A percentile compares a stretch with the other conserved stretches of the same genome.
phyloP scores from a whole-genome alignment of 306 rosid genomes.

The Cyamopsis tetragonoloba region DNA sequence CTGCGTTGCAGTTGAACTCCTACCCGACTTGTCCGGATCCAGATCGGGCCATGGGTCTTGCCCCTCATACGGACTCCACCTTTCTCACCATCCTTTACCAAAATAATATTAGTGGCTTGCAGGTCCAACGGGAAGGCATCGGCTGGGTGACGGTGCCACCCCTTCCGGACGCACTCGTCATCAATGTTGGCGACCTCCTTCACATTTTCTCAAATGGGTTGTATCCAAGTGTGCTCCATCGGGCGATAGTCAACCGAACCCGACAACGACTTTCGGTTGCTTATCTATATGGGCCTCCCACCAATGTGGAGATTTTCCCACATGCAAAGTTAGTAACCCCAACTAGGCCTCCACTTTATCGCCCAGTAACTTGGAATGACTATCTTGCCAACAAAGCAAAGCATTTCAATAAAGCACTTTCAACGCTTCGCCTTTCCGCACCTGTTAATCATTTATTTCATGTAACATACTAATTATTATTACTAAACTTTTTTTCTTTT shows the following conservation, averaged over 20 bases:
- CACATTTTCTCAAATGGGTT: slow-evolving; percentile 79
- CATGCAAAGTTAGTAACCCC: slow-evolving; percentile 56
- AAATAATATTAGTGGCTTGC: slow-evolving; percentile 68
- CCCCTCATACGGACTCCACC: slow-evolving; percentile 86
- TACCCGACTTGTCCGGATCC: slow-evolving; percentile 95
- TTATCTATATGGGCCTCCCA: slow-evolving; percentile 66
- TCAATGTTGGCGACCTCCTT: slow-evolving; percentile 65
- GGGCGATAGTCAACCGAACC: slow-evolving; percentile 73
- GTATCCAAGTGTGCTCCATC: slow-evolving; percentile 67
- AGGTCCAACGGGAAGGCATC: slow-evolving; percentile 48
- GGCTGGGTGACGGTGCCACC: slow-evolving; percentile 83
- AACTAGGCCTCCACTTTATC: slow-evolving; percentile 55
- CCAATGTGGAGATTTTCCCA: slow-evolving; percentile 57
- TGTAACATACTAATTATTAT: too few species aligned
- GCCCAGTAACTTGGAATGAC: slow-evolving; percentile 83
- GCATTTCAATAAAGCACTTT: slow-evolving; percentile 76
- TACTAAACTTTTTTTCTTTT: too few species aligned
- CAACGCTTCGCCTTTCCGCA: slow-evolving; percentile 43
- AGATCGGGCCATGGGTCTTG: slow-evolving; percentile 90
- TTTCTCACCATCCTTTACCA: slow-evolving; percentile 70
- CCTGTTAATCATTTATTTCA: slow-evolving; percentile 46
- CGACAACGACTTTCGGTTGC: slow-evolving; percentile 57
- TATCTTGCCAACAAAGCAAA: slow-evolving; percentile 81
- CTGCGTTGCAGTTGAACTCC: slow-evolving; percentile 68
- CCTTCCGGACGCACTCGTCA: slow-evolving; percentile 27